Evolutionary conservation across 495 filamentous ascomycete genomes (phyloP).

Genomic region (Hypoxylon subgilvum): DNA sequence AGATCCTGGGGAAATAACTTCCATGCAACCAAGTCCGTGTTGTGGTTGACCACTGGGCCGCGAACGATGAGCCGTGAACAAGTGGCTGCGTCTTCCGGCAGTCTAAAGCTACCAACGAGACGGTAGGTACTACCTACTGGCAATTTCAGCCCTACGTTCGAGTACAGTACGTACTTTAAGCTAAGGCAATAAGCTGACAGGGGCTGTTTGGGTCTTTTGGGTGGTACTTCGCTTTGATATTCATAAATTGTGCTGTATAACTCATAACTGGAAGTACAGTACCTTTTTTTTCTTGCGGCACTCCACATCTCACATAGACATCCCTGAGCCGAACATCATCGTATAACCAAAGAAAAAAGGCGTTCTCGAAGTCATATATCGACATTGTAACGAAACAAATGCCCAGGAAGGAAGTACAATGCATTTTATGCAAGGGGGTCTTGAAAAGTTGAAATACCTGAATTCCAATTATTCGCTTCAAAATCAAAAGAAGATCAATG

Average conservation of each 20-base stretch:
- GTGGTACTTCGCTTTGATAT: not conserved
- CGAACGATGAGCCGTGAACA: not conserved
- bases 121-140: no score
- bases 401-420: no score
- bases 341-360: conserved; percentile 13
- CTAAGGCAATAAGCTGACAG: conserved; percentile 27
- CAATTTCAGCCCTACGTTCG: conserved; percentile 21
- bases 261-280: conserved; percentile 15
- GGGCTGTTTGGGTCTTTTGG: conserved; percentile 26
- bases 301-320: conserved; percentile 25
- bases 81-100: conserved; percentile 6
- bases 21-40: no score
- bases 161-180: conserved; percentile 5
- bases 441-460: no score
- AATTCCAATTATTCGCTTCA: conserved; percentile 7
- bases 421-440: conserved; percentile 23
- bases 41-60: no score
- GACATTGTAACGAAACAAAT: conserved; percentile 7
- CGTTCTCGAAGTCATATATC: conserved; percentile 27
- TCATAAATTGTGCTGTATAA: conserved; percentile 9
- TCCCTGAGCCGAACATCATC: conserved; percentile 3
- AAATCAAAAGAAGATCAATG: conserved; percentile 5
- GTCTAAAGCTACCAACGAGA: no score
- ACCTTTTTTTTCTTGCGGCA: conserved; percentile 9
- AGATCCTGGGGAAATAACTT: conserved; percentile 32